Evolutionary conservation across 768 basidiomycete genomes (phyloP), one percentile per base, ranked within the genome.

Genomic region (Tubosaeta brunneosetosa): DNA sequence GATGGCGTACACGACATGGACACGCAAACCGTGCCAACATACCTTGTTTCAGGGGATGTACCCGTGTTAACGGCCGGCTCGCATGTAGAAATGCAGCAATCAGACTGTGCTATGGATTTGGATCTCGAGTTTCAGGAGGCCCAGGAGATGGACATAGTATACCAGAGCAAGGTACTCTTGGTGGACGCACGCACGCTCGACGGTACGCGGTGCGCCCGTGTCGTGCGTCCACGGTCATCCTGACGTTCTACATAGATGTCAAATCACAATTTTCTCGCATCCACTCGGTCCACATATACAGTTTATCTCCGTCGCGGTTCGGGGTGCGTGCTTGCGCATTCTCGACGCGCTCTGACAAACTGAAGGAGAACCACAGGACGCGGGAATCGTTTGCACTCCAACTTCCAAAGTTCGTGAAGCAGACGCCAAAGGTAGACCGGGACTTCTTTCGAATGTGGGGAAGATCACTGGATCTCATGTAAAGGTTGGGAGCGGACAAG

Each of bases 171-270:
- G 51, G 70, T 88, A 12, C 66, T 82, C 7, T 68, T 91, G 14
- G 85, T 84, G 8, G 77, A 78, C 40, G 86, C 88, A 58, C 64
- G 70, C n/a, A 76, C 79, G 46, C 73, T 92, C 4, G 81, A 88
- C 68, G 70, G 90, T 89, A 52, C 51, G 80, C 40, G 4, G 71
- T 36, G n/a, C 33, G 19, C 17, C 7, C 14, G 32, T 17, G 43
- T 38, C 42, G 17, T 38, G 34, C 42, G 1, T 36, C 14, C 26
- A 27, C 16, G 2, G 12, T 16, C 42, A 12, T 16, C 34, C 3
- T 40, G 36, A 6, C 40, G 19, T 6, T 22, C 13, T 3, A 11
- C 27, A 12, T 56, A 88, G 89, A 61, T 50, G 74, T 78, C 0
- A 83, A 78, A 64, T 65, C 73, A 4, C 74, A 76, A 46, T 89